Evolutionary conservation across 225 moss, liverwort and hornwort species (phyloP), one percentile per base, ranked within the genome.

Genomic region (Takakia lepidozioides): DNA sequence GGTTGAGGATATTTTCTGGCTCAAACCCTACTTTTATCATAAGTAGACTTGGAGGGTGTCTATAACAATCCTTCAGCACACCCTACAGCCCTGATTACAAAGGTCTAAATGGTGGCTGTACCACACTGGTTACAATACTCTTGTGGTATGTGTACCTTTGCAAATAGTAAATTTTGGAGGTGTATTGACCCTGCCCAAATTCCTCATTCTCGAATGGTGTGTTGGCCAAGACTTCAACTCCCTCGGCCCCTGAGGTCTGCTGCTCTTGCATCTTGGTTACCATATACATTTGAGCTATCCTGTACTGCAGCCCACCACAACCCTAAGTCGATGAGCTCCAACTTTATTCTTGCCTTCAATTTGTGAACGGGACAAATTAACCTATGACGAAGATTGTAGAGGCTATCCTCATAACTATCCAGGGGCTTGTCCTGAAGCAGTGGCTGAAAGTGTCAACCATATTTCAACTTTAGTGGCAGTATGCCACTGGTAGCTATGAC

Each of bases 241-340:
- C 93, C 61, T 89, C 93, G 37, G 74, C 69, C 36, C 75, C 84
- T 54, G 62, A 78, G 38, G 85, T 89, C 72, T 86, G 89, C 66
- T 86, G 78, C 59, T 79, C 83, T 67, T 86, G 89, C 63, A 88
- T 88, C 74, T 78, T 93, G 49, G 84, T 86, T 49, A 93, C 86
- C 93, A 93, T 93, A 40, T 93, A 93, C 86, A 84, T 76, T 56
- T 93, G 93, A 5, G 89, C 93, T 57, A 84, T 67, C 73, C 78
- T 93, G 61, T 84, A 93, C 88, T 91, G 84, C 70, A 84, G 64
- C 40, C 64, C 59, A 65, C 20, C 7, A 63, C 4, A 43, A 2
- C 11, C 41, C 51, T 35, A n/a, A 5, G 17, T 28, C 24, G 19
- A 67, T 59, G 57, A 66, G 27, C 42, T 32, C 32, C 32, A 11